Conservation (phyloP, 805 yeast genomes). For the Barnettozyma siamensis region DNA sequence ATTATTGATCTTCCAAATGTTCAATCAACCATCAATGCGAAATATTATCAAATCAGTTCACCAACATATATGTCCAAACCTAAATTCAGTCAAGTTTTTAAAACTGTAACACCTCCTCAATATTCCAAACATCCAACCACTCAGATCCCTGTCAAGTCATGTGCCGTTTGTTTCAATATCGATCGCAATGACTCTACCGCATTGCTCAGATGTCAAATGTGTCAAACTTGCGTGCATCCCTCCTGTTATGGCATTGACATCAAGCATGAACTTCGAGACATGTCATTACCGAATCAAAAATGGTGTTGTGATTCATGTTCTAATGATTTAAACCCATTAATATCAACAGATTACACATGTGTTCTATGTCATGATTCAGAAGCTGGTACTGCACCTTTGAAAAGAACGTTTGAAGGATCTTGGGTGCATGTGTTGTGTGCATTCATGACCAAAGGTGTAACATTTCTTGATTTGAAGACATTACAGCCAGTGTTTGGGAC, state of each 20-base stretch:
- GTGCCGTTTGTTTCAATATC: conserved; percentile 52
- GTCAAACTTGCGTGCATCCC: conserved; percentile 67
- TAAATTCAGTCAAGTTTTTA: conserved; percentile 14
- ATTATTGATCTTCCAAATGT: background rate
- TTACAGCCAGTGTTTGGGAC: conserved; percentile 46
- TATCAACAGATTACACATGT: conserved; percentile 56
- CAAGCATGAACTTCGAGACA: conserved; percentile 12
- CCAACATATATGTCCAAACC: conserved; percentile 12
- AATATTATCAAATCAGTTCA: conserved; percentile 15
- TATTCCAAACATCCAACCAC: background rate
- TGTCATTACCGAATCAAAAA: background rate
- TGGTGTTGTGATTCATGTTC: conserved; percentile 84
- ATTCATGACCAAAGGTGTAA: conserved; percentile 41
- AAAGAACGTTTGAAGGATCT: conserved; percentile 56
- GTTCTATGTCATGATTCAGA: conserved; percentile 45
- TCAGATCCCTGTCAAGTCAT: conserved; percentile 23
- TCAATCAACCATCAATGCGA: conserved; percentile 13
- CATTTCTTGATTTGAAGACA: conserved; percentile 34
- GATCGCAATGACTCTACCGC: too few relatives aligned
- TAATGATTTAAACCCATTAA: conserved; percentile 58
- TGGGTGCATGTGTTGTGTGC: conserved; percentile 84
- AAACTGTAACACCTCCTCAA: background rate
- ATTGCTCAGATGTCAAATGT: conserved; percentile 47
- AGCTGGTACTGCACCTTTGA: conserved; percentile 36
- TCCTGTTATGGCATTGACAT: conserved; percentile 56